Conservation (phyloP, 176 grass and related monocot genomes). For the Musa troglodytarum region DNA sequence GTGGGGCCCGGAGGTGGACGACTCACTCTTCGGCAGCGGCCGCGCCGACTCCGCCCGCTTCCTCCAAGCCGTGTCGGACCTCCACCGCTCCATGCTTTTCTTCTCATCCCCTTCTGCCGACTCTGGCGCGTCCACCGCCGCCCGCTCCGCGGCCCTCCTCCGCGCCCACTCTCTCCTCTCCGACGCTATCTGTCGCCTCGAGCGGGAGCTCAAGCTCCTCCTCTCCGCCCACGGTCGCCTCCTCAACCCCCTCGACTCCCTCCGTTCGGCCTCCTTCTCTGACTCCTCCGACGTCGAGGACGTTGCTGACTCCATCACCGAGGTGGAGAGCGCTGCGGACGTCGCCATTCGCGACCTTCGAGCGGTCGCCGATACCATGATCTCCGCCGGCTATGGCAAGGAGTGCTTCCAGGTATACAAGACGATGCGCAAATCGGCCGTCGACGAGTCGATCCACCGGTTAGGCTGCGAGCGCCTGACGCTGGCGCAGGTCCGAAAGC, state of each 20-base stretch:
- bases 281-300: constrained; percentile 10
- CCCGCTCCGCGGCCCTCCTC: constrained; percentile 18
- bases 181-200: constrained; percentile 42
- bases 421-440: constrained; percentile 24
- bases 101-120: constrained; percentile 20
- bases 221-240: constrained; percentile 11
- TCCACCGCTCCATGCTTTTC: constrained; percentile 56
- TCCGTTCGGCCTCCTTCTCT: neutral
- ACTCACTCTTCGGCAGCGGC: constrained; percentile 19
- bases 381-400: constrained; percentile 57
- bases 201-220: constrained; percentile 37
- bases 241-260: neutral
- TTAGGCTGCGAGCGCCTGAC: constrained; percentile 26
- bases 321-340: neutral
- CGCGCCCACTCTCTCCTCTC: constrained; percentile 45
- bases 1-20: constrained; percentile 23
- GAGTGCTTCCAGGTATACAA: constrained; percentile 55
- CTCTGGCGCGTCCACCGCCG: neutral
- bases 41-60: constrained; percentile 19
- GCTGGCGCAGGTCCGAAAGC: constrained; percentile 22
- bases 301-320: neutral
- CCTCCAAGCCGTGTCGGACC: constrained; percentile 34
- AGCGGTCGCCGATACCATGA: constrained; percentile 29
- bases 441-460: constrained; percentile 18
- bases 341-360: neutral